phyloP scores from a whole-genome alignment of 2,329 filamentous ascomycete genomes.

The Neonectria coccinea region DNA sequence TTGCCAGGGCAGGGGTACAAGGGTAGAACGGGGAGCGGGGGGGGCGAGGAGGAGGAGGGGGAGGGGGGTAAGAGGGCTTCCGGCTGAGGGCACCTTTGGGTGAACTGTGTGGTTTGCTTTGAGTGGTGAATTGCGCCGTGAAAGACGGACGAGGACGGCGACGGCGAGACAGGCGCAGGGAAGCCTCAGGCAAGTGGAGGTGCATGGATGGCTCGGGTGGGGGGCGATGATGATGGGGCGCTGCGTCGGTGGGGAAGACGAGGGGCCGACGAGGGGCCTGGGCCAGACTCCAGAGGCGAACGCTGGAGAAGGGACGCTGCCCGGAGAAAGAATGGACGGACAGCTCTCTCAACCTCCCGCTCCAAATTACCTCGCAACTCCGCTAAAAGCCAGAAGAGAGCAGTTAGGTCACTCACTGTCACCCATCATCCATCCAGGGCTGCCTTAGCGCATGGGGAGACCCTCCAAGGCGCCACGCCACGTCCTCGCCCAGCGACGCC shows the following conservation, averaged over 20 bases:
- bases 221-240: slow-evolving; percentile 26
- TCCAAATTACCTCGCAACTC: no score
- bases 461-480: slow-evolving; percentile 24
- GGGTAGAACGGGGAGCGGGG: slow-evolving; percentile 24
- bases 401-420: background rate
- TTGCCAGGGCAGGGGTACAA: slow-evolving; percentile 18
- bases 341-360: background rate
- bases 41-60: slow-evolving; percentile 33
- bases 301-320: slow-evolving; percentile 8
- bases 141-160: slow-evolving; percentile 4
- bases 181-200: slow-evolving; percentile 15
- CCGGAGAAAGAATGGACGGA: background rate
- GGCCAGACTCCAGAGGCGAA: slow-evolving; percentile 22
- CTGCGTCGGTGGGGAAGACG: slow-evolving; percentile 14
- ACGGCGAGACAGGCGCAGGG: slow-evolving; percentile 23
- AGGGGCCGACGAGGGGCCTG: slow-evolving; percentile 13
- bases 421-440: slow-evolving; percentile 14
- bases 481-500: slow-evolving; percentile 17
- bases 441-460: slow-evolving; percentile 32
- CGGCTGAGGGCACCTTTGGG: slow-evolving; percentile 19
- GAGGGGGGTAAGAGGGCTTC: slow-evolving; percentile 36
- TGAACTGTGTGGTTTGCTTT: slow-evolving; percentile 4
- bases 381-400: background rate
- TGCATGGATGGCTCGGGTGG: slow-evolving; percentile 15
- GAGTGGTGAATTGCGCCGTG: slow-evolving; percentile 24